Evolutionary conservation across 768 basidiomycete genomes (phyloP).

Genomic region (Pleurotus sapidus): DNA sequence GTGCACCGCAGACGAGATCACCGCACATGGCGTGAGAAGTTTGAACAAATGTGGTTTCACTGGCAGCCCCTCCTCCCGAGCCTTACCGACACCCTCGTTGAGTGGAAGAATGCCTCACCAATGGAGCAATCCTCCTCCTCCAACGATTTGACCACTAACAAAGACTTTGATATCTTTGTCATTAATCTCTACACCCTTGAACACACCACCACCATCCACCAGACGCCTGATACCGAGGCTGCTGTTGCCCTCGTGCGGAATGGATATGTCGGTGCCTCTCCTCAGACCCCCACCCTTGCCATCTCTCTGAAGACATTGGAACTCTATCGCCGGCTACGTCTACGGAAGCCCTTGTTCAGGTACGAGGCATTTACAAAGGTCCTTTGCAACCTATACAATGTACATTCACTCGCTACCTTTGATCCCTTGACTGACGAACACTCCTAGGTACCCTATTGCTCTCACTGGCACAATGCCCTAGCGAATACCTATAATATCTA

Average conservation of each 20-base stretch:
- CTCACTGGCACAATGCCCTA: not conserved
- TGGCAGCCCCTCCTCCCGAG: not conserved
- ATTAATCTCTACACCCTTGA: slow-evolving; percentile 10
- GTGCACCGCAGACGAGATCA: not conserved
- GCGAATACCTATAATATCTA: slow-evolving; percentile 12
- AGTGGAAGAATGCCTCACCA: slow-evolving; percentile 8
- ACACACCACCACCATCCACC: slow-evolving; percentile 1
- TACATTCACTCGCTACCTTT: not conserved
- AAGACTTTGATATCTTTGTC: not conserved
- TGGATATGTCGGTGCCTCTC: not conserved
- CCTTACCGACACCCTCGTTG: not conserved
- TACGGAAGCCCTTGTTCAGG: not conserved
- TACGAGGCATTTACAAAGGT: not conserved
- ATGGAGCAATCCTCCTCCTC: not conserved
- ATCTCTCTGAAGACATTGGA: not conserved
- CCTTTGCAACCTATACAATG: not conserved
- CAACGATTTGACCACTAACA: not conserved
- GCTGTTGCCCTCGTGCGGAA: not conserved
- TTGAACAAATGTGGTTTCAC: not conserved
- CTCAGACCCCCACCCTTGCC: not conserved
- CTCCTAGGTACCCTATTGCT: not conserved
- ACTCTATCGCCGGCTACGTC: not conserved
- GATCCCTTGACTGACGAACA: not conserved
- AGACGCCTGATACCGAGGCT: not conserved
- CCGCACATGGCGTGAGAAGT: not conserved